Evolutionary conservation across 164 flowering plant species (phyloP), one percentile per base, ranked within the genome.

Genomic region (Chimonanthus salicifolius): DNA sequence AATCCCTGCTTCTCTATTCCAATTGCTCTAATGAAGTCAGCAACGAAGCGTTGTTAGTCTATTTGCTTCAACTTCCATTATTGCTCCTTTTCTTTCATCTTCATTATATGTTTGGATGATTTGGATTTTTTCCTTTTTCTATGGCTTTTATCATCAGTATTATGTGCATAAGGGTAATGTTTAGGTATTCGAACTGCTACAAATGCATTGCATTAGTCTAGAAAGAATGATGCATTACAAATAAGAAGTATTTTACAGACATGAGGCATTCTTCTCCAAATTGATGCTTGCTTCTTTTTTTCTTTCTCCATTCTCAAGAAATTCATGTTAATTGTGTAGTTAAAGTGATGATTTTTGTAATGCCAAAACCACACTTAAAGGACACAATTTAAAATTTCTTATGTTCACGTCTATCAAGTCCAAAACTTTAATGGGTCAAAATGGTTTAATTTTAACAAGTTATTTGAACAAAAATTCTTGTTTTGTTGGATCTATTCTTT

Each of bases 11-110:
- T 85, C 90, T 70, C 69, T 18, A 68, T 70, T 71, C 74, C 67
- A 72, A 79, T 13, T 77, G 71, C 68, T 65, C 72, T 79, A 67
- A 68, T 68, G 84, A 73, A 84, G 88, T 82, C 76, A 85, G 92
- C 71, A 87, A 89, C 46, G 94, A 87, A 86, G 93, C 85, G 87
- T 82, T 84, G 84, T 83, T 73, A 79, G 74, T 49, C 51, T 7
- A 33, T 45, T 66, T 58, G 75, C 75, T 48, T 48, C 45, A 54
- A 48, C 5, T 74, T 68, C 62, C 51, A 46, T 18, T 15, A 78
- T 71, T 62, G 4, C 67, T 47, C 69, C 48, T 50, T 33, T 48
- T 69, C 6, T 33, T 54, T 11, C 71, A 47, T 58, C 47, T 54
- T 15, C 18, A 33, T 49, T 44, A 11, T 67, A n/a, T 74, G 80